phyloP scores from a whole-genome alignment of 441 rosid species.

The Aquilaria agallochum region DNA sequence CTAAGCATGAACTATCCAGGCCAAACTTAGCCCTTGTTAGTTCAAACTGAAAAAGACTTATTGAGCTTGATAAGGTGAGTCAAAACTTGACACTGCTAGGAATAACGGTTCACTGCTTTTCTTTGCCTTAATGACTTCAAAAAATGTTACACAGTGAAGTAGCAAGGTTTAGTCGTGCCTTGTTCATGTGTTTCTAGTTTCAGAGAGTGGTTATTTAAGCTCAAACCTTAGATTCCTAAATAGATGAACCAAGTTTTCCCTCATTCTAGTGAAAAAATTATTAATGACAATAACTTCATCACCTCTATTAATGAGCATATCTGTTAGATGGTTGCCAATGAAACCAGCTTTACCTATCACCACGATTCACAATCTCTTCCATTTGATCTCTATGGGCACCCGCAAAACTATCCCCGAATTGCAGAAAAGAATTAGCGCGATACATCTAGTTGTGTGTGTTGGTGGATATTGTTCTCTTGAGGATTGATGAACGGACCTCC shows the following conservation, averaged over 20 bases:
- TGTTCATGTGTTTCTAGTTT: too few species aligned
- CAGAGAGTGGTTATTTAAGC: conserved; percentile 15
- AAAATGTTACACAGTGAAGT: too few species aligned
- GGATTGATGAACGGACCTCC: conserved; percentile 31
- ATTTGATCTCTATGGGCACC: conserved; percentile 61
- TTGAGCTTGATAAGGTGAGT: too few species aligned
- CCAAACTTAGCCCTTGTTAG: too few species aligned
- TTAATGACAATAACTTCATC: conserved; percentile 92
- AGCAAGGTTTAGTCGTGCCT: too few species aligned
- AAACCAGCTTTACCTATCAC: conserved; percentile 97
- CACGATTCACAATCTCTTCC: conserved; percentile 65
- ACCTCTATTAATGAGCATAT: conserved; percentile 78
- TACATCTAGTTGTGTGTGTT: conserved; percentile 6
- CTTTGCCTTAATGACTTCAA: too few species aligned
- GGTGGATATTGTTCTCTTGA: conserved; percentile 2
- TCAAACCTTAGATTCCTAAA: conserved; percentile 81
- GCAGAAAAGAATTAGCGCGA: not conserved
- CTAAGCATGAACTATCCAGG: too few species aligned
- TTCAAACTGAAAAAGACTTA: too few species aligned
- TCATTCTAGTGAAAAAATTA: conserved; percentile 93
- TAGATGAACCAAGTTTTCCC: conserved; percentile 74
- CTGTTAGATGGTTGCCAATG: conserved; percentile 93
- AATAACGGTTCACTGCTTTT: too few species aligned
- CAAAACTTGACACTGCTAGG: too few species aligned
- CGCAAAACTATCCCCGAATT: conserved; percentile 32